Base-by-base conservation (phyloP, 805 yeast genomes). In the Candida parachauliodes region DNA sequence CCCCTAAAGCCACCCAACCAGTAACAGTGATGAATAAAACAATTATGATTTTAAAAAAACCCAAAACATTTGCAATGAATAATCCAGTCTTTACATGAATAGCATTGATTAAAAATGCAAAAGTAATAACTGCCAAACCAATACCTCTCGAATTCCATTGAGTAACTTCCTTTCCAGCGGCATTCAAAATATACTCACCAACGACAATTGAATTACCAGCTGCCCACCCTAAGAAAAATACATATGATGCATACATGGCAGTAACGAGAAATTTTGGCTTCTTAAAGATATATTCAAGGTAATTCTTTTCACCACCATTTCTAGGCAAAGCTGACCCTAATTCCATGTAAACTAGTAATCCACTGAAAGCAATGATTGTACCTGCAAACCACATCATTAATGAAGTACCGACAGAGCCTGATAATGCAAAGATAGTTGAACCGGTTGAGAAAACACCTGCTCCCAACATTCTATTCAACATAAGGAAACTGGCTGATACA, bases 261-360 rank as follows among this genome's bases (percentile, higher is more conserved):
- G 85, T 79, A 32, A 81, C 72, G 42, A 86, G 66, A 52, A 81
- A 83, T 54, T 66, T 73, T 28, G 95, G 95, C 48, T 74, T 77
- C 34, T 68, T 70, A 62, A 70, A 86, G 34, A 83, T 75, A 48
- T 73, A 81, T 55, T 85, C 93, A 49, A 86, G 62, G 55, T 86
- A 86, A 51, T 83, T 83, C 60, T 83, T 84, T 54, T 86, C 95
- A 48, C 93, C 95, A 47, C 95, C 95, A 51, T 85, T 84, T 62
- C 83, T 76, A 32, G 87, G 86, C 40, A 83, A 77, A 33, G 77
- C 80, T 2, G 78, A 75, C 11, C 94, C 94, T 56, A 83, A 81
- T 54, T 84, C 93, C 79, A 84, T 77, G 57, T 84, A 85, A 3
- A 81, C 87, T 51, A 77, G 71, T 48, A 82, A 57, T 24, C 72